These are phyloP conservation scores for Microbotryomycetes sp. DNA, from an alignment of 1,284 basidiomycete genomes.

Conservation along the genomic window DNA sequence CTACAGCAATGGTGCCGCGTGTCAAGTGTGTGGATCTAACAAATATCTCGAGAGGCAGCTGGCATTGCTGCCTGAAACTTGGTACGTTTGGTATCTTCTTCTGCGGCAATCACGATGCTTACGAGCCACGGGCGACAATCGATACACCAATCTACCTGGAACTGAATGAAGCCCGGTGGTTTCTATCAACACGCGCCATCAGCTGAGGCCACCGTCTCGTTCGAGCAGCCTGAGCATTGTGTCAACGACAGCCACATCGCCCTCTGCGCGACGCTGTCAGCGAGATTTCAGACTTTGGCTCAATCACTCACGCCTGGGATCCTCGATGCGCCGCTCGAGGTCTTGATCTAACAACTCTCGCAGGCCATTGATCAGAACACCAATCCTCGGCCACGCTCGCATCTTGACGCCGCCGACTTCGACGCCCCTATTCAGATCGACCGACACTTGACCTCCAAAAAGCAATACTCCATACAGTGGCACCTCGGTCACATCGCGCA, in stretches of 20 bases:
- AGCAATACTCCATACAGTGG: conserved; percentile 75
- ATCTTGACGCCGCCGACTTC: conserved; percentile 57
- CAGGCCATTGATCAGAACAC: conserved; percentile 81
- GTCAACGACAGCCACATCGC: conserved; percentile 48
- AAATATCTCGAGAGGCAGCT: no score
- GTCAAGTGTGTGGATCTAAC: no score
- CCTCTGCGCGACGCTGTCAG: conserved; percentile 25
- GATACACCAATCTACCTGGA: no score
- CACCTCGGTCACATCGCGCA: conserved; percentile 86
- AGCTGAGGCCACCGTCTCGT: conserved; percentile 41
- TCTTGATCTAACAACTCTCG: conserved; percentile 65
- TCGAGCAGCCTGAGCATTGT: conserved; percentile 65
- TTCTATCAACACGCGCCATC: not conserved
- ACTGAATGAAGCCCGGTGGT: no score
- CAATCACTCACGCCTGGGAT: conserved; percentile 25
- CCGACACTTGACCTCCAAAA: conserved; percentile 70
- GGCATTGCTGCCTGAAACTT: no score
- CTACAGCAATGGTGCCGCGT: no score
- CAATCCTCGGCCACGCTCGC: conserved; percentile 78
- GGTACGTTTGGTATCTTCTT: no score
- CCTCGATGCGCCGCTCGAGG: conserved; percentile 50
- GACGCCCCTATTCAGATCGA: conserved; percentile 68
- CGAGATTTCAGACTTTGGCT: not conserved
- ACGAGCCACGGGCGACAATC: no score
- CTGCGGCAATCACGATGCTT: no score